Evolutionary conservation across 352 stramenopile species (phyloP).

Genomic region (Phytopythium ostracodes): DNA sequence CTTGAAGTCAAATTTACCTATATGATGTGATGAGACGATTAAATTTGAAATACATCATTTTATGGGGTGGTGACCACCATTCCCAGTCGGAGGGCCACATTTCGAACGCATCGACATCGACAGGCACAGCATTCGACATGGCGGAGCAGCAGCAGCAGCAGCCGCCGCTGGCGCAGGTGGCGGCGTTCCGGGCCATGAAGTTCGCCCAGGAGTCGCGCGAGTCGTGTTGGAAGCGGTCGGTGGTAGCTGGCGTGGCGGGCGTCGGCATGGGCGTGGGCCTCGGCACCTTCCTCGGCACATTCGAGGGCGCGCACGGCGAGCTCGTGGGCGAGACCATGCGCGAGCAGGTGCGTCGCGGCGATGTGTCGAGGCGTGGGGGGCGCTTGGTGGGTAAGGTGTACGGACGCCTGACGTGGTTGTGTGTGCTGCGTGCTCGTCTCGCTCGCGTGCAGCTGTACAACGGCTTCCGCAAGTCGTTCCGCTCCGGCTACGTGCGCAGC

Average conservation of each 20-base stretch:
- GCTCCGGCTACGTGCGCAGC: constrained; percentile 72
- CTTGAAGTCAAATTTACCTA: background rate
- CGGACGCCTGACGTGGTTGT: background rate
- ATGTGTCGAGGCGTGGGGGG: background rate
- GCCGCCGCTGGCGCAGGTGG: constrained; percentile 33
- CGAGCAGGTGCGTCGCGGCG: constrained; percentile 44
- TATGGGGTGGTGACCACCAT: constrained; percentile 1
- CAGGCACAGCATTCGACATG: background rate
- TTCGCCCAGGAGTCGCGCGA: constrained; percentile 80
- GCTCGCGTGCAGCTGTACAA: constrained; percentile 56
- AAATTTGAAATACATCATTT: background rate
- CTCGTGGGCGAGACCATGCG: constrained; percentile 83
- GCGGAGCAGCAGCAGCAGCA: constrained; percentile 18
- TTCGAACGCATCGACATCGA: background rate
- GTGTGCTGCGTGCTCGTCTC: background rate
- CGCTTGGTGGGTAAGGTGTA: background rate
- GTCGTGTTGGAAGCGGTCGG: constrained; percentile 82
- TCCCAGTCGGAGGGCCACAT: background rate
- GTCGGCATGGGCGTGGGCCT: constrained; percentile 76
- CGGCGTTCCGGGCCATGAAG: constrained; percentile 45
- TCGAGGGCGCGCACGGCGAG: constrained; percentile 83
- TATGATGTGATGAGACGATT: background rate
- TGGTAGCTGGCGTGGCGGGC: constrained; percentile 67
- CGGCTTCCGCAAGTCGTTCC: constrained; percentile 81
- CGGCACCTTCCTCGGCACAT: constrained; percentile 84